Conservation (phyloP, 2,329 filamentous ascomycete species). For the Arthrobotrys entomopaga region DNA sequence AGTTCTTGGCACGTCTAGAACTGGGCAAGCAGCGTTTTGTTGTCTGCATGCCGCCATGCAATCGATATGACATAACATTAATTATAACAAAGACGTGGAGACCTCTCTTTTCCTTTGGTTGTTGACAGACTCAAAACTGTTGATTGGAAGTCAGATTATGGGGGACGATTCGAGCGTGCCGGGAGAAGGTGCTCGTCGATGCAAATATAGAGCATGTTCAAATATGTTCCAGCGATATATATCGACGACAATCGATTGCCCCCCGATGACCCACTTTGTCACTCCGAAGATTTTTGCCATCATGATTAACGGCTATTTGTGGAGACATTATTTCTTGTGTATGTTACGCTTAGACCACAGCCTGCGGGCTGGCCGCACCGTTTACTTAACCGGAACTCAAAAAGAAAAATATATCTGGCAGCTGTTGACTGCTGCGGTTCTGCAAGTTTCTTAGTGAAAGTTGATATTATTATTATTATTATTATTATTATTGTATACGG, state of each 20-base stretch:
- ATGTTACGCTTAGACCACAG: constrained; percentile 49
- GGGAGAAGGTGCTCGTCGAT: too few relatives aligned
- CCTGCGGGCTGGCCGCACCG: constrained; percentile 39
- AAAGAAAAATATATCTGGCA: constrained; percentile 15
- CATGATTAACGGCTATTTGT: constrained; percentile 54
- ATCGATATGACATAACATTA: constrained; percentile 1
- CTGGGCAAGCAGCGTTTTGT: constrained; percentile 11
- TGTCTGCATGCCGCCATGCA: constrained; percentile 3
- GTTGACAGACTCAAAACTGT: constrained; percentile 6
- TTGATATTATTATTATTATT: too few relatives aligned
- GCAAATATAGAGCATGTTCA: too few relatives aligned
- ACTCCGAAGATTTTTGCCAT: constrained; percentile 37
- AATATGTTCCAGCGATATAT: neutral
- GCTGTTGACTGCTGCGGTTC: constrained; percentile 14
- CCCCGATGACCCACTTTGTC: constrained; percentile 46
- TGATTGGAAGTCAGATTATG: too few relatives aligned
- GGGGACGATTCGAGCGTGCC: too few relatives aligned
- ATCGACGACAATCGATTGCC: constrained; percentile 36
- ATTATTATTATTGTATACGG: too few relatives aligned
- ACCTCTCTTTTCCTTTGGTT: constrained; percentile 2
- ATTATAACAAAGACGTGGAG: constrained; percentile 34
- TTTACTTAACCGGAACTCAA: constrained; percentile 53
- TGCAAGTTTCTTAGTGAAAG: constrained; percentile 13
- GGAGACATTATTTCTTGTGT: too few relatives aligned
- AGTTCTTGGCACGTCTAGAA: constrained; percentile 56